Evolutionary conservation across 2,329 filamentous ascomycete genomes (phyloP).

Genomic region (Xylariaceae sp.): DNA sequence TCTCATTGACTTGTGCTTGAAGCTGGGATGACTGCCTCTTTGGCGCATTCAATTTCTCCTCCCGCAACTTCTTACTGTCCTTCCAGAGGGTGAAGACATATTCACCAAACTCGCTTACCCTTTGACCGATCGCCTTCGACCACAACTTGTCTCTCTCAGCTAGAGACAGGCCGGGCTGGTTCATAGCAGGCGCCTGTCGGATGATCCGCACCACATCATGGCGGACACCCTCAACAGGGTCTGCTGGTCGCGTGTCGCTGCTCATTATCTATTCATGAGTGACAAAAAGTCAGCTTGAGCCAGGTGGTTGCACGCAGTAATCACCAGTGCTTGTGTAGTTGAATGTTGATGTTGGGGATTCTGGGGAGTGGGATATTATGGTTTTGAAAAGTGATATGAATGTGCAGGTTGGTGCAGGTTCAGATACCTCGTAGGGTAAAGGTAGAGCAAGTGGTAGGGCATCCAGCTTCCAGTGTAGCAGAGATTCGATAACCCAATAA

Average conservation of each 20-base stretch:
- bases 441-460: too few species aligned
- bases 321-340: too few species aligned
- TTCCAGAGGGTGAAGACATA: conserved; percentile 34
- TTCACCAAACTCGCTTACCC: conserved; percentile 39
- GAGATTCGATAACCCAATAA: too few species aligned
- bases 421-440: too few species aligned
- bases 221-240: conserved; percentile 22
- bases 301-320: background rate
- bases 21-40: conserved; percentile 20
- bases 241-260: conserved; percentile 16
- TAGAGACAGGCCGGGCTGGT: conserved; percentile 17
- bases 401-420: too few species aligned
- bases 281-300: conserved; percentile 1
- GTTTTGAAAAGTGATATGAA: too few species aligned
- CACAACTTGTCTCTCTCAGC: conserved; percentile 28
- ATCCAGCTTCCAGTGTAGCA: too few species aligned
- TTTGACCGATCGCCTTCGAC: conserved; percentile 32
- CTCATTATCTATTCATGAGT: conserved; percentile 18
- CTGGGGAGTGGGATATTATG: too few species aligned
- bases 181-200: conserved; percentile 19
- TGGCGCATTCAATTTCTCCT: conserved; percentile 31
- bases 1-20: conserved; percentile 38
- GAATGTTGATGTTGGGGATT: too few species aligned
- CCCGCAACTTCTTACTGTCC: conserved; percentile 18
- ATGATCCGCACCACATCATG: conserved; percentile 27